Evolutionary conservation across 306 rosid genomes (phyloP), one percentile per base, ranked within the genome.

Genomic region (Abrus pulchellus): DNA sequence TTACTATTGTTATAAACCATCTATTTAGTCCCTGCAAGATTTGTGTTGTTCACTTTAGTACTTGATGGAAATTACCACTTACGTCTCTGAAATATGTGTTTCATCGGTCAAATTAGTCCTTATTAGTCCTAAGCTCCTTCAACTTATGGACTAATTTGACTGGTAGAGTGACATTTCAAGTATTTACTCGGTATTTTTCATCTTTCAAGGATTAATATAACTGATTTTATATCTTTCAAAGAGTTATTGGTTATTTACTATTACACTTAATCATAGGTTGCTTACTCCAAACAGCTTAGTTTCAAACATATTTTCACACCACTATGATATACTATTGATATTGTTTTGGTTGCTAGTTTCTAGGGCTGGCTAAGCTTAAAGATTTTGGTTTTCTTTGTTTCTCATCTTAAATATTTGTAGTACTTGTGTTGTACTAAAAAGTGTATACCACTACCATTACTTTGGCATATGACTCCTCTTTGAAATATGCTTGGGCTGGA

Each of bases 321-420:
- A 28, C 10, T 45, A 14, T 32, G 34, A 33, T 72, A 14, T 8
- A 33, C 60, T 34, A 5, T 52, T 72, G 50, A 4, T 41, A 9
- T 14, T 62, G n/a, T 62, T 49, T 64, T 72, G 61, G 50, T 65
- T 38, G 20, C 67, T 53, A 53, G 56, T 28, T 52, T 77, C 75
- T 66, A 53, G 36, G 65, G 9, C 36, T 45, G 54, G 53, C 62
- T n/a, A 66, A 43, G 54, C 20, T 74, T 65, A 64, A 44, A 64
- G 27, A 65, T 64, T 41, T 28, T 43, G 10, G 4, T 30, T 43
- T 53, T 54, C n/a, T 57, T 32, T 62, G 14, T 36, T 30, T 68
- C 53, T 34, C n/a, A 20, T 47, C 32, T 52, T 34, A 20, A 63
- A 20, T 1, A 11, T 11, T 63, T 76, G 8, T 36, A 20, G 28